These are phyloP conservation scores for Chrysoporthe austroafricana DNA, from an alignment of 2,329 filamentous ascomycete species.

Conservation along the genomic window DNA sequence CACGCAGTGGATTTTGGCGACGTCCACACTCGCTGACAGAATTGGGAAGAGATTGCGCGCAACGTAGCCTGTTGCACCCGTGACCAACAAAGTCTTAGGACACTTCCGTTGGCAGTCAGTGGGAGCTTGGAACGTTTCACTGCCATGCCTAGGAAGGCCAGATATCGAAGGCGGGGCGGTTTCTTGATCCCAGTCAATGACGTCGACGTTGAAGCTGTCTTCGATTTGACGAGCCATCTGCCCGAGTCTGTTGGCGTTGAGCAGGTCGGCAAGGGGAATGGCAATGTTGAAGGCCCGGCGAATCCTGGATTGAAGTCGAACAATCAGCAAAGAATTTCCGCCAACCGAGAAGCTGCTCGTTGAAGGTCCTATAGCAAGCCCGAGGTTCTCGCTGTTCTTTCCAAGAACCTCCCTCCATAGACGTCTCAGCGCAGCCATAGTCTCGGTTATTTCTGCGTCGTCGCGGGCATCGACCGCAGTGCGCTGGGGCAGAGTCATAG, in stretches of 20 bases:
- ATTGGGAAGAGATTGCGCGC: conserved; percentile 42
- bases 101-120: conserved; percentile 30
- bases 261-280: conserved; percentile 41
- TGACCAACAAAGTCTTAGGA: conserved; percentile 34
- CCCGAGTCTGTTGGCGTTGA: conserved; percentile 42
- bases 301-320: conserved; percentile 44
- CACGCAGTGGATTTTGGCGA: conserved; percentile 48
- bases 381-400: not conserved
- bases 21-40: conserved; percentile 38
- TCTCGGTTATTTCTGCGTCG: not conserved
- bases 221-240: conserved; percentile 43
- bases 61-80: conserved; percentile 47
- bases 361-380: conserved; percentile 28
- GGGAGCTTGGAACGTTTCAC: too few species aligned
- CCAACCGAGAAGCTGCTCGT: conserved; percentile 48
- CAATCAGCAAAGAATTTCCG: conserved; percentile 46
- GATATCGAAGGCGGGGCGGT: conserved; percentile 13
- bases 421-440: not conserved
- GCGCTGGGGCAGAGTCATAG: conserved; percentile 34
- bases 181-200: conserved; percentile 9
- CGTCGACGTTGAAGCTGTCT: conserved; percentile 16
- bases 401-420: not conserved
- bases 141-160: not conserved
- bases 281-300: conserved; percentile 36
- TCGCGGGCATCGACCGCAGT: conserved; percentile 16